These are phyloP conservation scores for Macrotyloma uniflorum DNA, from an alignment of 306 rosid species.

Conservation along the genomic window DNA sequence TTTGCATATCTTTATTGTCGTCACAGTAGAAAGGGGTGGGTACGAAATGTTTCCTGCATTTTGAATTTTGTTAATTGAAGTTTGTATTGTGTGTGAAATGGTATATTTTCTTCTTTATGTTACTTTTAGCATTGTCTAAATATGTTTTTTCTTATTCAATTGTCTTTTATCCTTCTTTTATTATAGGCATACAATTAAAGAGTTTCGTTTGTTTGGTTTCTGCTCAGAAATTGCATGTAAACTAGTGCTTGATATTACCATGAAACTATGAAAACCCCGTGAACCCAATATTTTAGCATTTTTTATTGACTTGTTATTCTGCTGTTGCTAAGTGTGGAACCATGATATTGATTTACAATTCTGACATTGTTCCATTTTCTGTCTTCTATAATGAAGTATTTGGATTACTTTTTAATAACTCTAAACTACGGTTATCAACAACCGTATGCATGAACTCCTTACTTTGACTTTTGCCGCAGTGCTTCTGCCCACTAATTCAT, in stretches of 20 bases:
- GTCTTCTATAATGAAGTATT: neutral
- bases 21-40: conserved; percentile 10
- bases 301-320: neutral
- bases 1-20: conserved; percentile 6
- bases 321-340: neutral
- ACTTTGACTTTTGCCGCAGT: neutral
- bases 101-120: neutral
- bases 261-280: neutral
- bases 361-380: conserved; percentile 19
- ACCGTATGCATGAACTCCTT: conserved; percentile 20
- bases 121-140: neutral
- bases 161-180: too few species aligned
- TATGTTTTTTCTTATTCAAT: too few species aligned
- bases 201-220: neutral
- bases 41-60: neutral
- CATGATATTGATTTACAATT: conserved; percentile 21
- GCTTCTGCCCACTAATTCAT: conserved; percentile 33
- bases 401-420: conserved; percentile 26
- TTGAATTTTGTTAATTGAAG: conserved; percentile 15
- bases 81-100: conserved; percentile 12
- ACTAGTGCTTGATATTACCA: neutral
- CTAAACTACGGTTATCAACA: conserved; percentile 12
- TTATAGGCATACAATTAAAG: neutral
- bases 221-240: neutral
- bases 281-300: neutral